A percentile compares a stretch with the other conserved stretches of the same genome.
Evolutionary conservation across 164 flowering plant genomes (phyloP).

Genomic region (Berberis thunbergii): DNA sequence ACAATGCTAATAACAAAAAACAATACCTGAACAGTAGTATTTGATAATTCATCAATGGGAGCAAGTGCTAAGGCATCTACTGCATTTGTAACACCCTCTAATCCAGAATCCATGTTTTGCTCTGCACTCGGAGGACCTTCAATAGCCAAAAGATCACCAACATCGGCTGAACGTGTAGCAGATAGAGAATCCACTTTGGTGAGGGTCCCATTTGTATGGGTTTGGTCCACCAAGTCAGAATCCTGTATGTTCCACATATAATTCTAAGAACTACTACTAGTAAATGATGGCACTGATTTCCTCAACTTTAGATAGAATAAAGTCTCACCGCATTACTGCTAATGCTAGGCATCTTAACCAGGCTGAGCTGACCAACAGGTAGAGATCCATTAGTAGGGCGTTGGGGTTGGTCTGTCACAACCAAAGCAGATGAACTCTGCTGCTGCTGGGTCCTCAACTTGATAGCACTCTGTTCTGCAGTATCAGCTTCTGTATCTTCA

Average conservation of each 20-base stretch:
- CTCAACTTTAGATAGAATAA: background rate
- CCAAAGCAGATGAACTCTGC: too few relatives aligned
- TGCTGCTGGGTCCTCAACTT: too few relatives aligned
- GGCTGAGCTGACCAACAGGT: too few relatives aligned
- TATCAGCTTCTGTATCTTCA: too few relatives aligned
- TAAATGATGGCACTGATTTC: background rate
- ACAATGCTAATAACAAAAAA: background rate
- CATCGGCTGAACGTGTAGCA: constrained; percentile 55
- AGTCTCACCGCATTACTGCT: too few relatives aligned
- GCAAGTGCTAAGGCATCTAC: constrained; percentile 75
- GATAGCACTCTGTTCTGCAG: too few relatives aligned
- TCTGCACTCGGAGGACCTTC: constrained; percentile 73
- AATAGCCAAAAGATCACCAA: constrained; percentile 90
- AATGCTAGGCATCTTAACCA: too few relatives aligned
- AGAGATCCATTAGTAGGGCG: too few relatives aligned
- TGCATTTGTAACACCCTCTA: constrained; percentile 35
- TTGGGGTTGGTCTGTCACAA: too few relatives aligned
- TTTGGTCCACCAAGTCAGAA: constrained; percentile 30
- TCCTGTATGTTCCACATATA: constrained; percentile 34
- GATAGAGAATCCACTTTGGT: constrained; percentile 54
- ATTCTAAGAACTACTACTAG: constrained; percentile 1
- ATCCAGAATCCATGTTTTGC: constrained; percentile 29
- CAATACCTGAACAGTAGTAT: constrained; percentile 63
- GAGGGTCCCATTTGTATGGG: constrained; percentile 59
- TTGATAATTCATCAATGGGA: constrained; percentile 57